Conservation (phyloP, 768 basidiomycete genomes). For the Calvatia gigantea region DNA sequence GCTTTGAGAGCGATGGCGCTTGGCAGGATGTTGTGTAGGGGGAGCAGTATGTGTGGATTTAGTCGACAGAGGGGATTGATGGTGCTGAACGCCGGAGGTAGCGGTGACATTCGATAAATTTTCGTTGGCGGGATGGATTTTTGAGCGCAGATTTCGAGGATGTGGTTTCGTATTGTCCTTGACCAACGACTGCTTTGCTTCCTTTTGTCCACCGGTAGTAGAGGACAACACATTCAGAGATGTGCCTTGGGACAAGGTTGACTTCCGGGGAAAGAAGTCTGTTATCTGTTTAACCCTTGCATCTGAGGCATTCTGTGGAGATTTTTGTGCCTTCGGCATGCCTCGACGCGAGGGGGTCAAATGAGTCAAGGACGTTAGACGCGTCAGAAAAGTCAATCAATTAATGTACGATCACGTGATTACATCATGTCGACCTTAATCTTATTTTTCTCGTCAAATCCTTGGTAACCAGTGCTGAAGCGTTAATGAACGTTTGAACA, state of each 20-base stretch:
- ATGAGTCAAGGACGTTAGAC: background rate
- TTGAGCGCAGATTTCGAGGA: background rate
- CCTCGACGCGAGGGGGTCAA: background rate
- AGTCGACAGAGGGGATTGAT: background rate
- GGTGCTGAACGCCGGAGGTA: background rate
- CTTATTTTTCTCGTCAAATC: no score
- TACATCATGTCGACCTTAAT: no score
- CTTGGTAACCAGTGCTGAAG: no score
- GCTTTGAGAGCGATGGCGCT: constrained; percentile 10
- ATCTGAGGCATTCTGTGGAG: background rate
- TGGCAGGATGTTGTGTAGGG: constrained; percentile 7
- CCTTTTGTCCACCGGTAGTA: background rate
- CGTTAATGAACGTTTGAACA: no score
- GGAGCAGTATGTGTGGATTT: background rate
- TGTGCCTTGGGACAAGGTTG: background rate
- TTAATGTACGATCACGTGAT: constrained; percentile 6
- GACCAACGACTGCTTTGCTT: background rate
- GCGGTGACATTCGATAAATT: background rate
- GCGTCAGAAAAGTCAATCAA: constrained; percentile 2
- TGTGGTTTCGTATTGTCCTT: constrained; percentile 2
- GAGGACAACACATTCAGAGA: background rate
- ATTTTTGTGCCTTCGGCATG: constrained; percentile 10
- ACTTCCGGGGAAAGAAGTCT: constrained; percentile 9
- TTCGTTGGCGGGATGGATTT: background rate
- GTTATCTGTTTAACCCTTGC: constrained; percentile 9